Percentiles rank a stretch among this genome's conserved stretches.
These are phyloP conservation scores for Alternaria atra DNA, from an alignment of 2,329 filamentous ascomycete species.

Conservation along the genomic window DNA sequence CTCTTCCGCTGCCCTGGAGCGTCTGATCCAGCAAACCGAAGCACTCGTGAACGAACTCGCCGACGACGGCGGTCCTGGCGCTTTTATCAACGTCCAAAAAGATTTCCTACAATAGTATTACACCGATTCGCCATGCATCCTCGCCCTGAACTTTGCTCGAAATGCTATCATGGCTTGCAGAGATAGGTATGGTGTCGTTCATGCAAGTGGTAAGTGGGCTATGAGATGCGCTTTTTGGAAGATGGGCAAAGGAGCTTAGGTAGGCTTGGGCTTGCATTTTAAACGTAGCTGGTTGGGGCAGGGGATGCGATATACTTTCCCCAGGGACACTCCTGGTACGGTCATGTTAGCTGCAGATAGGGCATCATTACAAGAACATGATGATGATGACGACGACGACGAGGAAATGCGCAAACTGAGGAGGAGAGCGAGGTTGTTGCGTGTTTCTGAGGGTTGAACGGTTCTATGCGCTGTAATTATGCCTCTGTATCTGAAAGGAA, in stretches of 20 bases:
- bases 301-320: not conserved
- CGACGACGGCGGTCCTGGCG: conserved; percentile 79
- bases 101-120: conserved; percentile 44
- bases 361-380: not conserved
- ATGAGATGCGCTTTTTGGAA: not conserved
- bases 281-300: not conserved
- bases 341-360: not conserved
- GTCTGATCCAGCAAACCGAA: conserved; percentile 84
- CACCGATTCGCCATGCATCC: not conserved
- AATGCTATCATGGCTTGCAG: not conserved
- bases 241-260: conserved; percentile 6
- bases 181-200: not conserved
- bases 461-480: not conserved
- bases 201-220: conserved; percentile 3
- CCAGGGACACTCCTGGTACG: not conserved
- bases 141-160: not conserved
- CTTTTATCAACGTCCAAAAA: conserved; percentile 75
- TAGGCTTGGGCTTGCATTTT: conserved; percentile 1
- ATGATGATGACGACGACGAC: not conserved
- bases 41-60: conserved; percentile 85
- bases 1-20: conserved; percentile 84
- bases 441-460: not conserved
- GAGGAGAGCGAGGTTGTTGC: not conserved
- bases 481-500: not conserved
- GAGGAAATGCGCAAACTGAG: not conserved